Base-by-base conservation (phyloP, 257 asterid species). In the Lantana camara region DNA sequence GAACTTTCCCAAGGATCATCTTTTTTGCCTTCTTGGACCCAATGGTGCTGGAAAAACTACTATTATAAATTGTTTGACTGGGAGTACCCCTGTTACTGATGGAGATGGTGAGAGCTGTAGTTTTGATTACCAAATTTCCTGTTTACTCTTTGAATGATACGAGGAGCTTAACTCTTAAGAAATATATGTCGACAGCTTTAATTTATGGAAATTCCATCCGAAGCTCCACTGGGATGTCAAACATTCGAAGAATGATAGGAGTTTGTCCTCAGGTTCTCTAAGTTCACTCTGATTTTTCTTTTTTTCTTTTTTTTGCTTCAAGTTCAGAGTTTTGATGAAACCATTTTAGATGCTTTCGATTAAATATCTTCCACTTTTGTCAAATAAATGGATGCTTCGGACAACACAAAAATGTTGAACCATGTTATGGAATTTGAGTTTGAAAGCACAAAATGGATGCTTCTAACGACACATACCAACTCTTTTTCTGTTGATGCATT, bases 21-120 rank as follows among this genome's bases (percentile, higher is more conserved):
- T 93, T 34, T 87, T 93, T 76, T 93, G 98, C 79, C 93, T 93
- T 70, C 96, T 93, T 66, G 98, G 98, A 68, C 97, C 96, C 32
- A 93, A 93, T 75, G 98, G 97, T 67, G 97, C 98, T 63, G 98
- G 98, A 42, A 93, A 93, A 80, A 93, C 98, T 66, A 93, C 98
- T 52, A 74, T 83, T 22, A 93, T 93, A 47, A 87, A 80, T 74
- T 93, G 98, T 72, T 81, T 93, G 84, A 93, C 96, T 56, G 98
- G 98, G 68, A 81, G 87, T 70, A 87, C 96, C 32, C 97, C 97
- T 14, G 94, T 85, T 61, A 89, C 91, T 44, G 74, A 79, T 51
- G 98, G 98, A 75, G 98, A 93, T 82, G 98, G 98, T 93, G 84
- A 78, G 83, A 64, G 24, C 40, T 41, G 34, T 45, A 73, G 2